Percentiles rank a stretch among this genome's conserved stretches.
Conservation (phyloP, 2,329 filamentous ascomycete genomes). For the Daldinia eschscholtzii region DNA sequence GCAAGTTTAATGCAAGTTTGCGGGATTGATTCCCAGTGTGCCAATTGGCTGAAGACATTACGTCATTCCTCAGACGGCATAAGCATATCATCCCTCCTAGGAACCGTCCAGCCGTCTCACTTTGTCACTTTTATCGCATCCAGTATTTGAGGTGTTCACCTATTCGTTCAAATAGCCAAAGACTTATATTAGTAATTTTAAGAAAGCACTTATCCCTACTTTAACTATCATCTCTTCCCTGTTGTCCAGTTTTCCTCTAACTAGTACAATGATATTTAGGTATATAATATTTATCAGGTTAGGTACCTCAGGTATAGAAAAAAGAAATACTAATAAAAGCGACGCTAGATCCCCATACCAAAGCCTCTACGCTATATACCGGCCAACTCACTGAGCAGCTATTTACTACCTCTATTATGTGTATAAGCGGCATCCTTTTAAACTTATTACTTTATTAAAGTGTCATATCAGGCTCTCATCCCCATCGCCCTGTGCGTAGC, state of each 20-base stretch:
- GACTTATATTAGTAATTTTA: no score
- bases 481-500: background rate
- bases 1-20: background rate
- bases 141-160: no score
- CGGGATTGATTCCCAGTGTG: background rate
- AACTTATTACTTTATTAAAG: background rate
- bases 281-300: no score
- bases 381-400: background rate
- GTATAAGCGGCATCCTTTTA: background rate
- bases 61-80: background rate
- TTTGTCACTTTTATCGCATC: background rate
- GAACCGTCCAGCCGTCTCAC: background rate
- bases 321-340: background rate
- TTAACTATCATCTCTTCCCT: no score
- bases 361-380: background rate
- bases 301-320: background rate
- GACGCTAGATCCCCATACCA: background rate
- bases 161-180: no score
- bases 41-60: constrained; percentile 3
- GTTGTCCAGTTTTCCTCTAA: no score
- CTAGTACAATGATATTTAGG: no score
- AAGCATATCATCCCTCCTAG: background rate
- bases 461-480: background rate
- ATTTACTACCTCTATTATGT: background rate
- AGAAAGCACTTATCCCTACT: no score